These are phyloP conservation scores for Hypoxylon sp. DNA, from an alignment of 2,329 filamentous ascomycete species.

Conservation along the genomic window DNA sequence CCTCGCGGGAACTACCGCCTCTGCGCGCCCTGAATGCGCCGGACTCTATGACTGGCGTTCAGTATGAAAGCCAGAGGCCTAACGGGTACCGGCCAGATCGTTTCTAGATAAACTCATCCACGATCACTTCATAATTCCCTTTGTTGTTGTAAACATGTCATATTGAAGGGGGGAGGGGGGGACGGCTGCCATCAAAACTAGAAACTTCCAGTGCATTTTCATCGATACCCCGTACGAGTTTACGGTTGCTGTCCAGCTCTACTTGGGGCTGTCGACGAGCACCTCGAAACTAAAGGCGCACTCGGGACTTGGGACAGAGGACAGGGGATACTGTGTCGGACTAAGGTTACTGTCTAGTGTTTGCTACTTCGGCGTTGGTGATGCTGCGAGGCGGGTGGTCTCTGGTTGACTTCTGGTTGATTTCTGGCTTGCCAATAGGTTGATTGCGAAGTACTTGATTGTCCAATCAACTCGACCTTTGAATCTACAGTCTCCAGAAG, in stretches of 20 bases:
- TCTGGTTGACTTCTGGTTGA: constrained; percentile 2
- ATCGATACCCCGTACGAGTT: constrained; percentile 39
- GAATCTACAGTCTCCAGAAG: background rate
- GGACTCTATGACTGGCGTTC: constrained; percentile 75
- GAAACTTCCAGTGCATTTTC: constrained; percentile 33
- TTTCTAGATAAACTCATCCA: constrained; percentile 42
- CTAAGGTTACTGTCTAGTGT: constrained; percentile 34
- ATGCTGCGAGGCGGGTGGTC: constrained; percentile 22
- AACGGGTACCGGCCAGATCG: constrained; percentile 61
- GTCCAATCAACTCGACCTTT: constrained; percentile 18
- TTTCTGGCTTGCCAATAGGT: constrained; percentile 11
- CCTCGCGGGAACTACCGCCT: constrained; percentile 66
- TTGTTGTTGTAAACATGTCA: constrained; percentile 34
- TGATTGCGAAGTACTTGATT: constrained; percentile 14
- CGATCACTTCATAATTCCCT: constrained; percentile 34
- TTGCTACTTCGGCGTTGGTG: constrained; percentile 37
- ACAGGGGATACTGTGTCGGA: constrained; percentile 34
- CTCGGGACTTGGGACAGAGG: constrained; percentile 31
- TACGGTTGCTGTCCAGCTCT: constrained; percentile 25
- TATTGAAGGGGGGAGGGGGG: constrained; percentile 18
- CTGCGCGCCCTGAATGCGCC: constrained; percentile 65
- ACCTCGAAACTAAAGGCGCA: constrained; percentile 34
- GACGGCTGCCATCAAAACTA: constrained; percentile 36
- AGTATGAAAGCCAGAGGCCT: constrained; percentile 66
- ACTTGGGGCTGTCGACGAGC: constrained; percentile 22